Conservation (phyloP, 1,139 yeast genomes). For the Scheffersomyces insectosa region DNA sequence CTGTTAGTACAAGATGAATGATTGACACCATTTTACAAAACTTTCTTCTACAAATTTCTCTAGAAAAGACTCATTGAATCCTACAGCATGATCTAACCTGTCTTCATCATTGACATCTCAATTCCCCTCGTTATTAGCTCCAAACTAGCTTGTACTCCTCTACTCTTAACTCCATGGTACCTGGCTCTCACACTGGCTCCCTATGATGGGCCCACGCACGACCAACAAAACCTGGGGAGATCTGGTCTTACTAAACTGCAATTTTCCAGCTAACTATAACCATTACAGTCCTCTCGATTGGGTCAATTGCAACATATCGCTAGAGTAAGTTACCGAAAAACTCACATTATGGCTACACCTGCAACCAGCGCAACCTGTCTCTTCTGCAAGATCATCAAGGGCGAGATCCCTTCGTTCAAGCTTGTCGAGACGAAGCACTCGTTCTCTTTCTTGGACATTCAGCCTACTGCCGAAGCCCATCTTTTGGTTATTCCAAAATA, state of each 20-base stretch:
- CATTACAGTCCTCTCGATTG: slow-evolving; percentile 2
- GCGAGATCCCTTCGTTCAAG: slow-evolving; percentile 91
- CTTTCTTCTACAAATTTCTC: no score
- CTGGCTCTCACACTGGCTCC: no score
- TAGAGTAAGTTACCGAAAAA: neutral
- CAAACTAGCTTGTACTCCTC: no score
- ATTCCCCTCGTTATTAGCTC: no score
- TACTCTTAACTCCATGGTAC: no score
- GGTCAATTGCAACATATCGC: neutral
- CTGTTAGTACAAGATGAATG: no score
- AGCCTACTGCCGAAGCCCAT: slow-evolving; percentile 88
- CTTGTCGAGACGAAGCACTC: slow-evolving; percentile 77
- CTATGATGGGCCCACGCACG: no score
- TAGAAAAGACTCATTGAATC: no score
- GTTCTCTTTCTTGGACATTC: slow-evolving; percentile 87
- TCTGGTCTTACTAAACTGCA: neutral
- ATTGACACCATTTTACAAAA: no score
- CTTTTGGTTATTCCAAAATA: slow-evolving; percentile 85
- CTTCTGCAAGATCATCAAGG: slow-evolving; percentile 90
- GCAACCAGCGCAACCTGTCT: slow-evolving; percentile 61
- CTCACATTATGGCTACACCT: slow-evolving; percentile 21
- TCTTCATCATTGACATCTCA: no score
- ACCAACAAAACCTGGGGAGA: no score
- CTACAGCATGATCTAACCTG: no score
- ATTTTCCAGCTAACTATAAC: slow-evolving; percentile 1